These are phyloP conservation scores for Coemansia sp. DNA, from an alignment of 192 early-diverging fungal genomes.

Conservation along the genomic window DNA sequence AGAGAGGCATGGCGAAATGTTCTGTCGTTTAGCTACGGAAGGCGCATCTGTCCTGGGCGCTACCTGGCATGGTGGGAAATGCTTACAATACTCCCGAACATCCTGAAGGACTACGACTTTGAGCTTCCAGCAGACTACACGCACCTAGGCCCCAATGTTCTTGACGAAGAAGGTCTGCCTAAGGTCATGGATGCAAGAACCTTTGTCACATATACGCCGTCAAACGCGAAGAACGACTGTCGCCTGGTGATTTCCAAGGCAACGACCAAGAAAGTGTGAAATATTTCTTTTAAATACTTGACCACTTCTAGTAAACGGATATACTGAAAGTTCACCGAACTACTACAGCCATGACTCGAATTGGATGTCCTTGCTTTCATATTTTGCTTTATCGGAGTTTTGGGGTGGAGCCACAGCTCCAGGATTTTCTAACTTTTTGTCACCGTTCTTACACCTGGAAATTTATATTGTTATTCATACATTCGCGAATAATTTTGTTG, in stretches of 20 bases:
- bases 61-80: conserved; percentile 36
- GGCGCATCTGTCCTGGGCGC: conserved; percentile 28
- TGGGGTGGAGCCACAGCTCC: too few species aligned
- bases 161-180: conserved; percentile 27
- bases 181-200: conserved; percentile 24
- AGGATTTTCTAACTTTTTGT: too few species aligned
- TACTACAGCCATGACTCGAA: too few species aligned
- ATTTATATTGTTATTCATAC: too few species aligned
- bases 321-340: too few species aligned
- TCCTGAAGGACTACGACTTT: conserved; percentile 32
- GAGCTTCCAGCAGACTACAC: conserved; percentile 18
- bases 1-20: conserved; percentile 12
- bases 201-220: conserved; percentile 18
- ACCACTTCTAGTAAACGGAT: too few species aligned
- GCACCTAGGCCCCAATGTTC: conserved; percentile 24
- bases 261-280: not conserved
- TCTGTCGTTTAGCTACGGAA: conserved; percentile 29
- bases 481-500: too few species aligned
- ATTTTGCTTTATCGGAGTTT: too few species aligned
- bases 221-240: conserved; percentile 23
- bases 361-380: too few species aligned
- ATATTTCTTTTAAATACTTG: too few species aligned
- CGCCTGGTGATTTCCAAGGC: conserved; percentile 6
- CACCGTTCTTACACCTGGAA: too few species aligned
- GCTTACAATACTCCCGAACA: conserved; percentile 22